Base-by-base conservation (phyloP, 345 rosid species). In the Eucalyptus pauciflora region DNA sequence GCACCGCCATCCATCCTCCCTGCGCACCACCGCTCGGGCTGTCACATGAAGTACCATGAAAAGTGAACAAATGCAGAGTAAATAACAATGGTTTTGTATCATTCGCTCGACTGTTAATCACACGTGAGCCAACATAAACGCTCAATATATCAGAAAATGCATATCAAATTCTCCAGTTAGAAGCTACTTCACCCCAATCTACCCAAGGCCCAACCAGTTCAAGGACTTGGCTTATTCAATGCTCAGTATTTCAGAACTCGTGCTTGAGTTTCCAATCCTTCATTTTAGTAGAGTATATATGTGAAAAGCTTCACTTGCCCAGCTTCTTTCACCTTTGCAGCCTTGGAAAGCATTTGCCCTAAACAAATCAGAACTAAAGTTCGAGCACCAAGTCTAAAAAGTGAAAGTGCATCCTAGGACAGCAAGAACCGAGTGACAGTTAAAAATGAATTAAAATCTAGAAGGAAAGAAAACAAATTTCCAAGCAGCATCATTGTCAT, bases 81-180 rank as follows among this genome's bases (percentile, higher is more conserved):
- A 56, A 24, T 12, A 4, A 56, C 13, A 24, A 56, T 24, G 62
- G 62, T 22, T 56, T 56, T 8, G 27, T 56, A 18, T 52, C 56
- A 52, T 52, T 52, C 24, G 1, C 1, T 18, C 18, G 4, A 52
- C 2, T 52, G 7, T 5, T 6, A 43, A 52, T 18, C 3, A 0
- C 1, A 7, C 58, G 3, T 18, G 58, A 52, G 24, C 25, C 25
- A 56, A 56, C 13, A 9, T 0, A 22, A 56, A 56, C 2, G 4
- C 27, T 56, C 27, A 56, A 56, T 56, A 22, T 56, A 56, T 56
- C 67, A 25, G n/a, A 58, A 58, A 58, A 7, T 58, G 3, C n/a
- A 25, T 24, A 2, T 24, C 11, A 58, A 25, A 25, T 58, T 58
- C 13, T 3, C 4, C n/a, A 1, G 25, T 18, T 52, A 52, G 3